These are phyloP conservation scores for Spencermartinsiella europaea DNA, from an alignment of 805 yeast species.

Conservation along the genomic window DNA sequence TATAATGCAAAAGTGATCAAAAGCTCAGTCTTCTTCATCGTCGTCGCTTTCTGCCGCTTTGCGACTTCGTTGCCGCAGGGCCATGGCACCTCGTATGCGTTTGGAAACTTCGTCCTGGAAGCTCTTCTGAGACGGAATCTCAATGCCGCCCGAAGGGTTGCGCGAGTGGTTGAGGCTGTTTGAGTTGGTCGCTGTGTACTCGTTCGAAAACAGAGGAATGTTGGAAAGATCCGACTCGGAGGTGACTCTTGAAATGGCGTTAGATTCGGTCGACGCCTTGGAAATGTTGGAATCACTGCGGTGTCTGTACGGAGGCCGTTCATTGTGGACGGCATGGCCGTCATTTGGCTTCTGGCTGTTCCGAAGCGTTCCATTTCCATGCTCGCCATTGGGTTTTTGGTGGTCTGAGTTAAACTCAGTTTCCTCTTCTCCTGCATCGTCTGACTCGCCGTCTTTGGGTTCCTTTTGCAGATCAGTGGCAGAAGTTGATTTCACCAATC, in stretches of 20 bases:
- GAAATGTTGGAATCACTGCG: slow-evolving; percentile 14
- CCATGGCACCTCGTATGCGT: slow-evolving; percentile 25
- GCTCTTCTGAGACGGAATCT: neutral
- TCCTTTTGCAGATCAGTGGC: neutral
- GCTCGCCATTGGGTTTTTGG: slow-evolving; percentile 8
- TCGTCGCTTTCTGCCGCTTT: neutral
- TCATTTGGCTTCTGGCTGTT: too few species aligned
- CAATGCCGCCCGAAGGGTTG: neutral
- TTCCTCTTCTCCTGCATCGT: slow-evolving; percentile 9
- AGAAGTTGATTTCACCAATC: neutral
- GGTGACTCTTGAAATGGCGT: slow-evolving; percentile 57
- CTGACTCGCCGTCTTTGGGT: slow-evolving; percentile 17
- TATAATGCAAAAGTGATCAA: too few species aligned
- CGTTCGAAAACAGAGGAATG: slow-evolving; percentile 53
- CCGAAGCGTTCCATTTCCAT: slow-evolving; percentile 7
- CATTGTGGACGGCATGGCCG: slow-evolving; percentile 1
- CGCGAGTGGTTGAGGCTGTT: slow-evolving; percentile 8
- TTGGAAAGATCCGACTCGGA: slow-evolving; percentile 59
- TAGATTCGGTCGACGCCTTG: slow-evolving; percentile 41
- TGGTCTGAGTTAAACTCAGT: neutral
- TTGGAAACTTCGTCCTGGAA: slow-evolving; percentile 17
- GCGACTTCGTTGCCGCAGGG: neutral
- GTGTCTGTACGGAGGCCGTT: slow-evolving; percentile 2
- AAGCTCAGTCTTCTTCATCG: neutral
- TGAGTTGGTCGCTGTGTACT: slow-evolving; percentile 25